Evolutionary conservation across 768 basidiomycete species (phyloP), one percentile per base, ranked within the genome.

Genomic region (Ramaria sp.): DNA sequence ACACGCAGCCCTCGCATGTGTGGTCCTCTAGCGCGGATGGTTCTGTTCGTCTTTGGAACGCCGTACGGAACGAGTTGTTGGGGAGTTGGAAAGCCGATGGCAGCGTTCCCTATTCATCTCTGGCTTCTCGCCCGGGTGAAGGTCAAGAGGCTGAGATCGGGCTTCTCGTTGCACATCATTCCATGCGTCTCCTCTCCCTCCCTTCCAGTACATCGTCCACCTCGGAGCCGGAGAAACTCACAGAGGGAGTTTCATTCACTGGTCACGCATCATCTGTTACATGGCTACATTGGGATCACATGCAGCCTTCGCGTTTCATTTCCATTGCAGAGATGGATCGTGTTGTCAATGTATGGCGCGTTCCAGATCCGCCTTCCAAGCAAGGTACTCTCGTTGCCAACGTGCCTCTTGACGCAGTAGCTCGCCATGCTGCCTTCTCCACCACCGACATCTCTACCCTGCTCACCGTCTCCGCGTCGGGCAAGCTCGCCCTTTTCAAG

Each of bases 291-390:
- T 86, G 83, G 82, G 77, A 77, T 52, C 65, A 63, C 12, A 72
- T 65, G 30, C 69, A 72, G 51, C 62, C 74, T 9, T 71, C 69
- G 38, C 76, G 74, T 30, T 83, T 87, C 65, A 66, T 81, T 52
- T 82, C 85, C 3, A 71, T 73, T 48, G 84, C 84, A 12, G 78
- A 84, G 64, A 72, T 69, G 7, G 85, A 87, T 65, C 78, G 83
- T 30, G 76, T 80, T 58, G 66, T 83, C 7, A 80, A 81, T 57
- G 67, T 84, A 17, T 87, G 85, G 84, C 73, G 79, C 58, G 65
- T 78, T 20, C 73, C 76, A 38, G 67, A 73, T 41, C 67, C 67
- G 3, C 63, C 72, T 10, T 68, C 37, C 13, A 71, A 15, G 62
- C 65, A 13, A 74, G 80, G 82, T 33, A 79, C 72, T 61, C 71